Base-by-base conservation (phyloP, 495 filamentous ascomycete genomes). In the Penicillium dipodomyicola region DNA sequence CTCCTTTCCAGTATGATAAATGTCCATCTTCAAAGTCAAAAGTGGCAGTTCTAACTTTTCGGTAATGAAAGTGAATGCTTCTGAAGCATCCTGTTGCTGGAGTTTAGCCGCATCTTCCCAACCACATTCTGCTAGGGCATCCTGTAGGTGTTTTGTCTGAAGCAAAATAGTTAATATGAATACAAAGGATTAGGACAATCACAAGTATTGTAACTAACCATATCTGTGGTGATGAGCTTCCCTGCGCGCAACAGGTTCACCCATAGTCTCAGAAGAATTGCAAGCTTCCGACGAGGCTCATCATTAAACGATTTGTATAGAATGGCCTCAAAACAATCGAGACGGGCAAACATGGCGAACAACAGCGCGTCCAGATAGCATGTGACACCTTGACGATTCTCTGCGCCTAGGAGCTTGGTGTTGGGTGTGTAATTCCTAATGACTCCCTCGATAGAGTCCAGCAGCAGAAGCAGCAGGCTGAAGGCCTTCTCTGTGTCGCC, bases 1-100 rank as follows among this genome's bases (percentile, higher is more conserved):
- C 66, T 94, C 91, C 58, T 84, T 87, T 4, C 92, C 94, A 7
- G 88, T 87, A 58, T 98, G 94, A 60, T 89, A 97, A 25, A 98
- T 86, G 63, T 97, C 92, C 79, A 97, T 92, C 60, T 96, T 96
- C 17, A 98, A 73, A 0, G 93, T 91, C 20, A 98, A 83, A 8
- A 96, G 82, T 5, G 94, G 94, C 27, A 98, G 71, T 56, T 95
- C 85, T 32, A 98, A 77, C 37, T 84, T 90, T 51, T 89, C 92
- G 3, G 93, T 96, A 49, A 98, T 90, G 71, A 96, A 96, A 0
- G 86, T 88, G 67, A 97, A 98, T 2, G 92, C 93, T 69, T 98
- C 94, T 0, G 94, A 97, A 2, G 87, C 86, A 71, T 98, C 94
- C 65, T 98, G 94, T 69, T 98, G 94, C 54, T 82, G 79, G 27